phyloP scores from a whole-genome alignment of 2,329 filamentous ascomycete species.

The Colletotrichum gloeosporioides region DNA sequence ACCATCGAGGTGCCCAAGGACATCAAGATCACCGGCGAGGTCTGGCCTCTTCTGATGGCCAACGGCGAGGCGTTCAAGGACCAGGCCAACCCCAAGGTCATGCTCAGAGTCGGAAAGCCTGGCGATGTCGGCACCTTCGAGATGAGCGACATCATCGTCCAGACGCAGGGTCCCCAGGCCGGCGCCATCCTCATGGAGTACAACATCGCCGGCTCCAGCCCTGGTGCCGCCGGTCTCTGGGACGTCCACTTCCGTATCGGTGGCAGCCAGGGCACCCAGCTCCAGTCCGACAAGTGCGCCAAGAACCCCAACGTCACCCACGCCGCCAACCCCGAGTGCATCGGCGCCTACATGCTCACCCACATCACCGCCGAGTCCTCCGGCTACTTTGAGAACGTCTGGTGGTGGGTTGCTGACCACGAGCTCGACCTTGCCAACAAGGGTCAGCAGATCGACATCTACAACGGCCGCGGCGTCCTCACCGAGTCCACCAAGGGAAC shows the following conservation, averaged over 20 bases:
- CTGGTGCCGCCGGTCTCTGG: constrained; percentile 83
- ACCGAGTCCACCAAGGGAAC: constrained; percentile 77
- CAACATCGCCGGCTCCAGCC: constrained; percentile 74
- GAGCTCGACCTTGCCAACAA: constrained; percentile 79
- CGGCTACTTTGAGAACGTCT: constrained; percentile 86
- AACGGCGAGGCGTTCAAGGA: constrained; percentile 78
- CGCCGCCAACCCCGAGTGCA: constrained; percentile 68
- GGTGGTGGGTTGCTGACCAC: constrained; percentile 92
- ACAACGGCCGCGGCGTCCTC: constrained; percentile 83
- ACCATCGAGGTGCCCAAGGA: constrained; percentile 78
- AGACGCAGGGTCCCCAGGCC: constrained; percentile 81
- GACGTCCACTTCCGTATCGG: constrained; percentile 96
- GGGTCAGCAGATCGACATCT: constrained; percentile 79
- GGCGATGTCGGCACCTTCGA: constrained; percentile 83
- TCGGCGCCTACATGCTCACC: constrained; percentile 75
- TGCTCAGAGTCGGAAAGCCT: constrained; percentile 81
- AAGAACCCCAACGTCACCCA: constrained; percentile 74
- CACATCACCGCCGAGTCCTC: constrained; percentile 68
- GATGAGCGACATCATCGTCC: constrained; percentile 86
- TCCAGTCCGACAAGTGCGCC: constrained; percentile 80
- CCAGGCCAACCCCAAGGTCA: constrained; percentile 76
- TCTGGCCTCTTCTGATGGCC: constrained; percentile 90
- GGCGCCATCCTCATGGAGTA: constrained; percentile 92
- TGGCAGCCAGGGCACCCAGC: constrained; percentile 81
- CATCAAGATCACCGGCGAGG: constrained; percentile 87